A percentile compares a stretch with the other conserved stretches of the same genome.
phyloP scores from a whole-genome alignment of 306 rosid species.

The Vigna angularis region DNA sequence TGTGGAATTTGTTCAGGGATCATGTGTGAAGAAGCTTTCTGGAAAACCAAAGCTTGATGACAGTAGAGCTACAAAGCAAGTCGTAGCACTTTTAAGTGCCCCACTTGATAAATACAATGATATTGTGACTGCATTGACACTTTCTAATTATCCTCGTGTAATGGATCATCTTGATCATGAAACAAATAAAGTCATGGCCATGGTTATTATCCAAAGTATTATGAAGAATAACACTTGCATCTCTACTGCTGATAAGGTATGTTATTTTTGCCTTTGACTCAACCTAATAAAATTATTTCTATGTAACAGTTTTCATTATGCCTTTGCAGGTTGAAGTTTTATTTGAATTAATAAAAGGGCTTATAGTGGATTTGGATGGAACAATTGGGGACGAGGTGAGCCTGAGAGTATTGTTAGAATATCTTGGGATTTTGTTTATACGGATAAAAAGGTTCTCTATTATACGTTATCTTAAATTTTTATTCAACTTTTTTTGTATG shows the following conservation, averaged over 20 bases:
- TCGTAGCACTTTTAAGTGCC: constrained; percentile 97
- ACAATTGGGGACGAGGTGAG: constrained; percentile 74
- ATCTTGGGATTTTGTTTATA: constrained; percentile 12
- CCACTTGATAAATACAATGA: constrained; percentile 98
- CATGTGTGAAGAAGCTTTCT: constrained; percentile 87
- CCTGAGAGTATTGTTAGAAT: constrained; percentile 23
- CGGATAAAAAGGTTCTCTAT: constrained; percentile 13
- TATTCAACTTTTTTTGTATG: constrained; percentile 4
- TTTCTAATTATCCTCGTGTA: constrained; percentile 90
- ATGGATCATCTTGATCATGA: constrained; percentile 87
- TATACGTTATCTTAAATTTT: constrained; percentile 17
- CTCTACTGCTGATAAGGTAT: constrained; percentile 86
- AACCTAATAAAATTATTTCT: constrained; percentile 33
- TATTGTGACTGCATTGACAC: constrained; percentile 84
- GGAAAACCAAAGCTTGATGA: constrained; percentile 92
- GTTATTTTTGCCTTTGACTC: constrained; percentile 38
- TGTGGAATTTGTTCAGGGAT: constrained; percentile 68
- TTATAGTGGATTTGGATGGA: constrained; percentile 86
- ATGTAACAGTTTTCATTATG: constrained; percentile 21
- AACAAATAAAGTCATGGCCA: constrained; percentile 94
- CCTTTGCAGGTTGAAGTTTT: constrained; percentile 84
- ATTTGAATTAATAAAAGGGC: constrained; percentile 94
- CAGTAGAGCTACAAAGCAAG: constrained; percentile 91
- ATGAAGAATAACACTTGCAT: constrained; percentile 86
- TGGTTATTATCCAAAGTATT: constrained; percentile 93